phyloP scores from a whole-genome alignment of 2,329 filamentous ascomycete genomes.

The Exophiala sp. region DNA sequence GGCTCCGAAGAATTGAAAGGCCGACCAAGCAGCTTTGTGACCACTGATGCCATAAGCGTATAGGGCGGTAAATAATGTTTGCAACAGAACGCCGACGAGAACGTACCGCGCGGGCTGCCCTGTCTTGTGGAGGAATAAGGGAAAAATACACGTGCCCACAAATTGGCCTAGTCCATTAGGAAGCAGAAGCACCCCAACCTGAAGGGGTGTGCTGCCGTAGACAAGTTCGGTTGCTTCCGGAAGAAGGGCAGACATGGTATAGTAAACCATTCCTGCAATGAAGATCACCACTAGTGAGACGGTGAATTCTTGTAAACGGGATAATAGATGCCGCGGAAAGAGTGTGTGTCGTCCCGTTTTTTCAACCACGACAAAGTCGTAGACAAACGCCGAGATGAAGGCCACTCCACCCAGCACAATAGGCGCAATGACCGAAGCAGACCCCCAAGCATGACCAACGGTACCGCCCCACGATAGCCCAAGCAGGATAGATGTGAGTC shows the following conservation, averaged over 20 bases:
- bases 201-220: neutral
- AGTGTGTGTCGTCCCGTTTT: neutral
- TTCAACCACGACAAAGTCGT: slow-evolving; percentile 33
- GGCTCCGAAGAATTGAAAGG: slow-evolving; percentile 2
- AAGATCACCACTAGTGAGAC: neutral
- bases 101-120: neutral
- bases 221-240: neutral
- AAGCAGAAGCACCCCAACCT: slow-evolving; percentile 1
- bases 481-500: slow-evolving; percentile 42
- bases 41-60: neutral
- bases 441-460: slow-evolving; percentile 40
- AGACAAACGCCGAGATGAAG: slow-evolving; percentile 37
- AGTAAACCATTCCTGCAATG: neutral
- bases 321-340: neutral
- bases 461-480: slow-evolving; percentile 43
- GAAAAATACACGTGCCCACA: neutral
- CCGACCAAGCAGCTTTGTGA: slow-evolving; percentile 3
- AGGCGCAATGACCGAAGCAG: slow-evolving; percentile 34
- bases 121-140: neutral
- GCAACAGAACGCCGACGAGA: neutral
- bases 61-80: slow-evolving; percentile 1
- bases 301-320: neutral
- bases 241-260: neutral
- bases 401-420: slow-evolving; percentile 38
- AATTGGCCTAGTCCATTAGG: neutral